Evolutionary conservation across 1,284 basidiomycete genomes (phyloP), one percentile per base, ranked within the genome.

Genomic region (Papiliotrema flavescens): DNA sequence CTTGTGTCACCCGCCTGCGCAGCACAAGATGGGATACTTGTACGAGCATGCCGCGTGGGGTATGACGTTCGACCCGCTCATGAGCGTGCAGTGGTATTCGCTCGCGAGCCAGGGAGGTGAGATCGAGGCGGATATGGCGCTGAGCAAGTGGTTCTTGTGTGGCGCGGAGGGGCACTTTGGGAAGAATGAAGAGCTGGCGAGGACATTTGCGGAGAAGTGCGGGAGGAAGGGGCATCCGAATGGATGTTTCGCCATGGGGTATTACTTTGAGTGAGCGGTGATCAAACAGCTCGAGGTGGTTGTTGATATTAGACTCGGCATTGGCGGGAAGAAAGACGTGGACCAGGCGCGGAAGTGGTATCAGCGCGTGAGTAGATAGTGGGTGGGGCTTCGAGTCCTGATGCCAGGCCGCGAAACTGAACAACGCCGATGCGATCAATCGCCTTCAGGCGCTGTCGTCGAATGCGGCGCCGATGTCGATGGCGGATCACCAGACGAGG

Each of bases 121-220:
- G 75, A 80, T 83, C 41, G 92, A 97, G 70, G 94, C 94, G 0
- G 92, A 97, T 73, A 94, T 98, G 91, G 92, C 90, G 7, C 80
- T 96, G 46, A 86, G 84, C 76, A 96, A 94, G 75, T 96, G 92
- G 93, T 96, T 95, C 80, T 76, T 96, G 48, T 95, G 92, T 71
- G 90, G 90, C 0, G 85, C 85, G 0, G 86, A 89, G 36, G 83
- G 83, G 22, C 79, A 76, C 49, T 95, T 97, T 65, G 89, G 90
- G 26, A 93, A 93, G 76, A 91, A 96, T 74, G 93, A 97, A 72
- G 78, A 74, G 0, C 80, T 97, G 1, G 93, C 94, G 0, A 85
- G 85, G 64, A 89, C 87, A 0, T 97, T 96, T 78, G 93, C 93
- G 0, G 88, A 92, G 62, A 95, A 95, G 75, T 90, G 93, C 0